Evolutionary conservation across 2,329 filamentous ascomycete genomes (phyloP).

Genomic region (Ascocoryne sarcoides): DNA sequence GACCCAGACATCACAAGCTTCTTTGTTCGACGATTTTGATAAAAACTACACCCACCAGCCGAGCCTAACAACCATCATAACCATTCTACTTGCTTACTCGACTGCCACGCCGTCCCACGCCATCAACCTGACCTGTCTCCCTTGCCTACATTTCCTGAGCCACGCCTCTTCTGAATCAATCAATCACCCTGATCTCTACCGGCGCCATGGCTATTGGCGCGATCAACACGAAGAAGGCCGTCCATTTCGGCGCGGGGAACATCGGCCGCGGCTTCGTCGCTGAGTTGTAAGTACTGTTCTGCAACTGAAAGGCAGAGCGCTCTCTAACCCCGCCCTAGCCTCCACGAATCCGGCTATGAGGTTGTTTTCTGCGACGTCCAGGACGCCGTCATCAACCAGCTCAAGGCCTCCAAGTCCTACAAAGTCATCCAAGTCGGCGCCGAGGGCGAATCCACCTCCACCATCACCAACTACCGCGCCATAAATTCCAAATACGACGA

Average conservation of each 20-base stretch:
- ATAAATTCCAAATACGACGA: conserved; percentile 90
- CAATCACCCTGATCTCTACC: too few relatives aligned
- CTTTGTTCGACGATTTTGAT: too few relatives aligned
- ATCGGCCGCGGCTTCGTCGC: conserved; percentile 49
- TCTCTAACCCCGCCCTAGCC: conserved; percentile 27
- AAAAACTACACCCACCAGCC: too few relatives aligned
- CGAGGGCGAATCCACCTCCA: conserved; percentile 71
- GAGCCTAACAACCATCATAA: too few relatives aligned
- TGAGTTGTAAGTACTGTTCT: conserved; percentile 20
- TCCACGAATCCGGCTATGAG: conserved; percentile 90
- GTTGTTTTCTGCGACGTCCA: conserved; percentile 95
- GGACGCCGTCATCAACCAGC: conserved; percentile 67
- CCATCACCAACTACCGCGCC: conserved; percentile 90
- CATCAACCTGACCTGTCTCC: too few relatives aligned
- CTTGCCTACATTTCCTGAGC: too few relatives aligned
- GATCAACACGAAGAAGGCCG: conserved; percentile 44
- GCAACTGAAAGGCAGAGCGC: neutral
- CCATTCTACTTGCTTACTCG: too few relatives aligned
- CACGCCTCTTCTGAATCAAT: too few relatives aligned
- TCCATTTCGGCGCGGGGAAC: conserved; percentile 82
- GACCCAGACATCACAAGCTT: too few relatives aligned
- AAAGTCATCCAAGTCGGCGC: conserved; percentile 86
- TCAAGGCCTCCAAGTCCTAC: conserved; percentile 72
- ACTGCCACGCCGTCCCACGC: too few relatives aligned
- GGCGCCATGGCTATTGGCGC: too few relatives aligned